Evolutionary conservation across 2,329 filamentous ascomycete genomes (phyloP), one percentile per base, ranked within the genome.

Genomic region (Fusarium clavum): DNA sequence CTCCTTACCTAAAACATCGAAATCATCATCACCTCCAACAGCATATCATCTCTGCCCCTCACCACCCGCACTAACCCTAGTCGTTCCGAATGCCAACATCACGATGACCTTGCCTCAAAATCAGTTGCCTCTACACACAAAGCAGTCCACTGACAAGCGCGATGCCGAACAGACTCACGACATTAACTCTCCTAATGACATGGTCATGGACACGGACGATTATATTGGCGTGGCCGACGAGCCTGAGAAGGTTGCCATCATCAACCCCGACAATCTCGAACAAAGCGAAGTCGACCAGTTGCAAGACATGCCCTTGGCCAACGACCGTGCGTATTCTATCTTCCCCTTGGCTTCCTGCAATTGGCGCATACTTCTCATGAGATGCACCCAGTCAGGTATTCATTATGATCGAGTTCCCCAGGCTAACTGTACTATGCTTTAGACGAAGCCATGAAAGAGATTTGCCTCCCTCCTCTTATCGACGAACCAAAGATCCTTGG

Each of bases 381-480:
- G 32, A 49, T 66, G 48, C 32, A 22, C 20, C 16, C 24, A 55
- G 25, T 44, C 38, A 32, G 29, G 16, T 47, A 40, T 20, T 22
- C 12, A 7, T 27, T 38, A 40, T 49, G 25, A 43, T 49, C 27
- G 46, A 49, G 34, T 57, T 64, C 30, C 30, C 22, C 46, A 43
- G 52, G 63, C 75, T 77, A 70, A 79, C 64, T 46, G 47, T 40
- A 10, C 25, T 45, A 63, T 65, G 44, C 52, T 38, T 61, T 38
- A 94, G 92, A 89, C 81, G 92, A 97, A 72, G 92, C 92, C 52
- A 97, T 98, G 88, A 92, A 92, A 83, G 90, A 93, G 75, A 83
- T 91, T 71, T 89, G 94, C 72, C 87, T 98, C 63, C 89, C 90
- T 13, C 89, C 91, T 57, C 83, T 94, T 49, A 74, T 83, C 66